A percentile compares a stretch with the other conserved stretches of the same genome.
Conservation (phyloP, 495 filamentous ascomycete species). For the Daldinia grandis region DNA sequence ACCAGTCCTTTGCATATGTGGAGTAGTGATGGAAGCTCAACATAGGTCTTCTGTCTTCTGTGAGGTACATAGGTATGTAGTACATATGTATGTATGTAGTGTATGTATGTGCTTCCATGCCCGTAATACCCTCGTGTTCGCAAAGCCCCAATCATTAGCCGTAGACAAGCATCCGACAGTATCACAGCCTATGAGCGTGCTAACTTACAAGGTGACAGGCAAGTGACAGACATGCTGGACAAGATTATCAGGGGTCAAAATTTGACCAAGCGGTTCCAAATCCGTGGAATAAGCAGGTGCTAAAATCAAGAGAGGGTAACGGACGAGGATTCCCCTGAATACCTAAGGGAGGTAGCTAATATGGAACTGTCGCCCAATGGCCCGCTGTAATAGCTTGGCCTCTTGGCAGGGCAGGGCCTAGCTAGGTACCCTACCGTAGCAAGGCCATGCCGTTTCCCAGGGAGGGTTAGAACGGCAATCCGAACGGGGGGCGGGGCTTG, state of each 20-base stretch:
- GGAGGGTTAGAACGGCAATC: slow-evolving; percentile 32
- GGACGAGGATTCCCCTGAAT: slow-evolving; percentile 38
- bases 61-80: not conserved
- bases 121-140: slow-evolving; percentile 27
- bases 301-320: slow-evolving; percentile 32
- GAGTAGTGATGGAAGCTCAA: slow-evolving; percentile 5
- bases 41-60: slow-evolving; percentile 11
- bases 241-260: slow-evolving; percentile 40
- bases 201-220: not conserved
- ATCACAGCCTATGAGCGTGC: slow-evolving; percentile 20
- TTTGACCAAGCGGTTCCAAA: slow-evolving; percentile 43
- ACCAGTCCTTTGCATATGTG: slow-evolving; percentile 21
- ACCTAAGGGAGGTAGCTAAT: slow-evolving; percentile 33
- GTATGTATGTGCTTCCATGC: slow-evolving; percentile 26
- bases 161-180: slow-evolving; percentile 13
- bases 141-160: slow-evolving; percentile 23
- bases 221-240: slow-evolving; percentile 8
- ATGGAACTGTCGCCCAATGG: slow-evolving; percentile 32
- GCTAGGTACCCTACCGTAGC: not conserved
- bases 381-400: slow-evolving; percentile 32
- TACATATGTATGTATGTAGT: too few relatives aligned
- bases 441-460: slow-evolving; percentile 11
- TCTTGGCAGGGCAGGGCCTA: slow-evolving; percentile 23
- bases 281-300: slow-evolving; percentile 42
- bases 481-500: slow-evolving; percentile 20